These are phyloP conservation scores for Nothophoma quercina DNA, from an alignment of 2,329 filamentous ascomycete genomes.

Conservation along the genomic window DNA sequence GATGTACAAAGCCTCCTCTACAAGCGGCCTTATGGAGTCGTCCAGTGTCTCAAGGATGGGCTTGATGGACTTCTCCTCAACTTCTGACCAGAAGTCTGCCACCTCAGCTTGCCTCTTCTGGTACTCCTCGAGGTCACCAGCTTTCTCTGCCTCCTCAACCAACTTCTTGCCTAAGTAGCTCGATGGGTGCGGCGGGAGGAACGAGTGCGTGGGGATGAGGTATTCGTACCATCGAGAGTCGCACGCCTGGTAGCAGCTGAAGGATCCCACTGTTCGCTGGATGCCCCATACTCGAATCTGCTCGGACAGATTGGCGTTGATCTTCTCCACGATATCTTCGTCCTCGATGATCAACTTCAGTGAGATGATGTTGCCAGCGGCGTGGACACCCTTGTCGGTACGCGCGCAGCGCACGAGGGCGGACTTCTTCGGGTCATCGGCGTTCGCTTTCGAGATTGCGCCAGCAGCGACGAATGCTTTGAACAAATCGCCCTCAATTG, in stretches of 20 bases:
- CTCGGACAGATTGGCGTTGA: conserved; percentile 82
- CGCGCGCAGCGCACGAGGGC: conserved; percentile 91
- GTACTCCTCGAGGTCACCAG: conserved; percentile 74
- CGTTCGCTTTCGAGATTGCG: conserved; percentile 95
- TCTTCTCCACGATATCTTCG: conserved; percentile 83
- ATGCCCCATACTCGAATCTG: conserved; percentile 98
- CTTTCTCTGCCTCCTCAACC: conserved; percentile 77
- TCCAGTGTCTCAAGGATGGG: conserved; percentile 69
- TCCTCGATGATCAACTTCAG: conserved; percentile 97
- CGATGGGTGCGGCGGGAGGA: conserved; percentile 89
- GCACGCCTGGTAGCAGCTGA: conserved; percentile 93
- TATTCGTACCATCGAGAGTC: conserved; percentile 98
- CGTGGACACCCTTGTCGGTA: conserved; percentile 97
- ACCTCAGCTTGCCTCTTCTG: conserved; percentile 77
- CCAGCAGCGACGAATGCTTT: conserved; percentile 88
- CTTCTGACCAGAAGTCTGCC: conserved; percentile 79
- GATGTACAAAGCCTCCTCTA: conserved; percentile 67
- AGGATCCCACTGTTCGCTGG: conserved; percentile 84
- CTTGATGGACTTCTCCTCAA: conserved; percentile 82
- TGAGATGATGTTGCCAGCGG: conserved; percentile 93
- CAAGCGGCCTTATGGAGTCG: conserved; percentile 67
- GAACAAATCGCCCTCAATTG: conserved; percentile 96
- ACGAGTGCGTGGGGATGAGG: conserved; percentile 89
- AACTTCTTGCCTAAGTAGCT: conserved; percentile 85
- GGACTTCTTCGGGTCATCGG: conserved; percentile 95